Conservation (phyloP, 257 asterid species). For the Datura wrightii region DNA sequence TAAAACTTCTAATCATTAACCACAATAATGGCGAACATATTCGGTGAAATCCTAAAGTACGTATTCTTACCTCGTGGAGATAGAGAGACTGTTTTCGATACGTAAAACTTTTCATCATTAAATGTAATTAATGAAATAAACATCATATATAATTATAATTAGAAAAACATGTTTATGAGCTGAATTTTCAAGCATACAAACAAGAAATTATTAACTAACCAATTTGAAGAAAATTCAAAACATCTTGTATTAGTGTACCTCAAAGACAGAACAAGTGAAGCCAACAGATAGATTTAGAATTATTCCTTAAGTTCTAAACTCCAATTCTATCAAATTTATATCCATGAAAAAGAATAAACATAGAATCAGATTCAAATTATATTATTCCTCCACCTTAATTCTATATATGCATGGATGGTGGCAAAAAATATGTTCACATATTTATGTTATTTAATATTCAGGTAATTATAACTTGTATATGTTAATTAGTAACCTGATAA, state of each 20-base stretch:
- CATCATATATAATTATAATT: background rate
- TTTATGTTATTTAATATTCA: background rate
- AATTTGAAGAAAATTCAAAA: background rate
- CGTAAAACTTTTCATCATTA: too few relatives aligned
- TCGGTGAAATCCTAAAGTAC: too few relatives aligned
- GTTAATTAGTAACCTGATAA: background rate
- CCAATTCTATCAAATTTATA: background rate
- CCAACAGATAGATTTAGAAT: background rate
- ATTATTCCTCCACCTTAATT: background rate
- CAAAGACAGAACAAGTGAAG: background rate
- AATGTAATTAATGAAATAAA: background rate
- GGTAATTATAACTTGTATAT: background rate
- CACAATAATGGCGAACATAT: too few relatives aligned
- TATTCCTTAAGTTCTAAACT: background rate
- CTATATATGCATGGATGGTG: background rate
- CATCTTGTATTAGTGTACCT: background rate
- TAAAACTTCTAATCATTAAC: too few relatives aligned
- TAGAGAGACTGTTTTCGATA: too few relatives aligned
- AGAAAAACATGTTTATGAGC: background rate
- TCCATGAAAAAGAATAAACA: slow-evolving; percentile 8
- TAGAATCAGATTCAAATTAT: background rate
- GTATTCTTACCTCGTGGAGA: too few relatives aligned
- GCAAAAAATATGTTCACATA: background rate
- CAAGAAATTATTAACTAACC: background rate
- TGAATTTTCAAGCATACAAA: background rate